phyloP scores from a whole-genome alignment of 352 stramenopile genomes.

The Phytophthora sp. region DNA sequence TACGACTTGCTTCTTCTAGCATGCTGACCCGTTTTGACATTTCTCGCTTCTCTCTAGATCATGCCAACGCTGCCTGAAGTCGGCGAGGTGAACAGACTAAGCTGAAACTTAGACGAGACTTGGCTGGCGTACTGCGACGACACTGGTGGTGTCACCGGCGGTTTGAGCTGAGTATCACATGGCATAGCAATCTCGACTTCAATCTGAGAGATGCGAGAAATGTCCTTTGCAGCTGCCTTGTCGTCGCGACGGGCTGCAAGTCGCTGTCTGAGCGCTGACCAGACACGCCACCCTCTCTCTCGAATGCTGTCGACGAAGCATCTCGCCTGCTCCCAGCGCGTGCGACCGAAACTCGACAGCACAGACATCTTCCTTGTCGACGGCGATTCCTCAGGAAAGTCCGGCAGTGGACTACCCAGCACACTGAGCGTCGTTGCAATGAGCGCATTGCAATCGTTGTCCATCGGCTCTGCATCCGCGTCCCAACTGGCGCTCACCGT shows the following conservation, averaged over 20 bases:
- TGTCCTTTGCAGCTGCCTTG: not conserved
- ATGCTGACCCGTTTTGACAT: too few relatives aligned
- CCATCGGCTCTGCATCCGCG: conserved; percentile 4
- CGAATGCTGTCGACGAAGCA: conserved; percentile 14
- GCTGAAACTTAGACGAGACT: conserved; percentile 27
- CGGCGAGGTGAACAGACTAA: conserved; percentile 23
- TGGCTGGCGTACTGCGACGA: conserved; percentile 18
- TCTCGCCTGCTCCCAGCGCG: conserved; percentile 17
- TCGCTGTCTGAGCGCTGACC: conserved; percentile 8
- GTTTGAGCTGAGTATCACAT: not conserved
- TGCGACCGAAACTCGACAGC: conserved; percentile 6
- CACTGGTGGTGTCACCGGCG: conserved; percentile 9
- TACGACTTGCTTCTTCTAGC: too few relatives aligned
- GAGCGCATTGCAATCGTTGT: conserved; percentile 7
- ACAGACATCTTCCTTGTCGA: conserved; percentile 14
- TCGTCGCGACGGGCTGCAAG: not conserved
- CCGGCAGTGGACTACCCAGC: conserved; percentile 19
- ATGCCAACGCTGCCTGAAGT: conserved; percentile 20
- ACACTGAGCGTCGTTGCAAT: conserved; percentile 32
- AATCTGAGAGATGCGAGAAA: conserved; percentile 2
- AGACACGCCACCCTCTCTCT: not conserved
- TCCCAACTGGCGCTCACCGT: conserved; percentile 16
- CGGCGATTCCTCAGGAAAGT: conserved; percentile 3
- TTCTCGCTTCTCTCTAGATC: too few relatives aligned
- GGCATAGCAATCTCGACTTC: conserved; percentile 29